phyloP scores from a whole-genome alignment of 2,329 filamentous ascomycete genomes.

The Penicillium digitatum region DNA sequence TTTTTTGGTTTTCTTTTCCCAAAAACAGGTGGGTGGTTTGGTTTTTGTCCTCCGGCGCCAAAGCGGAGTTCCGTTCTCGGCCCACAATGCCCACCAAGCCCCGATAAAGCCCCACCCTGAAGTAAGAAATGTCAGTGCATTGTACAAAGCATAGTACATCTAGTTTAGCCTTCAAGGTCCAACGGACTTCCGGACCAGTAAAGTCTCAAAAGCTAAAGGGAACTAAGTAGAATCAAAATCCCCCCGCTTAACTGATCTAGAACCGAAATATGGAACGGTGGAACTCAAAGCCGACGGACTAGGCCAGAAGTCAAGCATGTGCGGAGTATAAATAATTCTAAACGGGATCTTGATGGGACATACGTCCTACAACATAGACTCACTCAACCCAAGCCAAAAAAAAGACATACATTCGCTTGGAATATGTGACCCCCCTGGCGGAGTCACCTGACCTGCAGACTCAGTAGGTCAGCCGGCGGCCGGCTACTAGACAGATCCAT shows the following conservation, averaged over 20 bases:
- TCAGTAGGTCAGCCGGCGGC: no score
- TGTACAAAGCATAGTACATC: neutral
- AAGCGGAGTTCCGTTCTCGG: conserved; percentile 11
- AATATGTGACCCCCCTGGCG: no score
- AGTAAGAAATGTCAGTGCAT: neutral
- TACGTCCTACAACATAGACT: no score
- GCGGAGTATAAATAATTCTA: neutral
- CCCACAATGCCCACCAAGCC: neutral
- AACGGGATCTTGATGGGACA: no score
- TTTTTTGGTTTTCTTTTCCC: neutral
- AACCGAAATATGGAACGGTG: neutral
- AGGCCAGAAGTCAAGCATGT: neutral
- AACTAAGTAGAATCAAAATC: neutral
- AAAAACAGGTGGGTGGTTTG: conserved; percentile 5
- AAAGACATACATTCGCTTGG: no score
- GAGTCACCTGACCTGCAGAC: no score
- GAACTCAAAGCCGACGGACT: neutral
- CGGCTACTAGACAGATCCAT: no score
- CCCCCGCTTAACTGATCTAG: neutral
- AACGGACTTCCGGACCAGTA: conserved; percentile 23
- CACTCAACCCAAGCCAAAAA: no score
- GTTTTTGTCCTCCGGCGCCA: neutral
- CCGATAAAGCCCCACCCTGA: neutral
- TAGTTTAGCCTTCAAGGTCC: neutral
- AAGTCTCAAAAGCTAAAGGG: neutral